Percentiles rank a stretch among this genome's conserved stretches.
phyloP scores from a whole-genome alignment of 306 rosid species.

The Pueraria montana region DNA sequence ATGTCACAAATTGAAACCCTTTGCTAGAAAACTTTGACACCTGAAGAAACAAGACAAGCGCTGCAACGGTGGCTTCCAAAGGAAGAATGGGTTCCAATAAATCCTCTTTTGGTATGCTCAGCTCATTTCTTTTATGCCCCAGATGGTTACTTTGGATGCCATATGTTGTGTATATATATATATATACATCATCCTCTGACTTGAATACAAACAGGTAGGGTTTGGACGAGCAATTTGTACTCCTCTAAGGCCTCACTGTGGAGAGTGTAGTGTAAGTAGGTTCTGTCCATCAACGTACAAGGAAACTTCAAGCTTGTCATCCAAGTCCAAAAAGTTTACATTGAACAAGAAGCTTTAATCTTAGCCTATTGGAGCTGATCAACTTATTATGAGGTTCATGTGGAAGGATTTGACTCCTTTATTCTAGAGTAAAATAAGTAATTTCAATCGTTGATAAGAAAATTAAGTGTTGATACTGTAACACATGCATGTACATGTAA shows the following conservation, averaged over 20 bases:
- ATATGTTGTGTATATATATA: too few species aligned
- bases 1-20: constrained; percentile 23
- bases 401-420: neutral
- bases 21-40: constrained; percentile 78
- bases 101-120: constrained; percentile 87
- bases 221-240: constrained; percentile 90
- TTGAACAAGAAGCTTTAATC: constrained; percentile 52
- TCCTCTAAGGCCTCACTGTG: constrained; percentile 82
- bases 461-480: neutral
- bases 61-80: constrained; percentile 89
- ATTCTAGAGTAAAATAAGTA: too few species aligned
- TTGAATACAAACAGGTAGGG: constrained; percentile 62
- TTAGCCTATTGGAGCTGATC: neutral
- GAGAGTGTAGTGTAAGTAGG: constrained; percentile 64
- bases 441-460: too few species aligned
- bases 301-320: constrained; percentile 60
- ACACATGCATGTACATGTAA: neutral
- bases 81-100: constrained; percentile 96
- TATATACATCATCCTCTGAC: neutral
- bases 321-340: constrained; percentile 59
- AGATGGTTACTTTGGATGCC: constrained; percentile 10
- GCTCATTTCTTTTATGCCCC: constrained; percentile 25
- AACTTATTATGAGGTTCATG: neutral
- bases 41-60: constrained; percentile 89
- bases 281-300: constrained; percentile 85